phyloP scores from a whole-genome alignment of 805 yeast species.

The Nadsonia fulvescens region DNA sequence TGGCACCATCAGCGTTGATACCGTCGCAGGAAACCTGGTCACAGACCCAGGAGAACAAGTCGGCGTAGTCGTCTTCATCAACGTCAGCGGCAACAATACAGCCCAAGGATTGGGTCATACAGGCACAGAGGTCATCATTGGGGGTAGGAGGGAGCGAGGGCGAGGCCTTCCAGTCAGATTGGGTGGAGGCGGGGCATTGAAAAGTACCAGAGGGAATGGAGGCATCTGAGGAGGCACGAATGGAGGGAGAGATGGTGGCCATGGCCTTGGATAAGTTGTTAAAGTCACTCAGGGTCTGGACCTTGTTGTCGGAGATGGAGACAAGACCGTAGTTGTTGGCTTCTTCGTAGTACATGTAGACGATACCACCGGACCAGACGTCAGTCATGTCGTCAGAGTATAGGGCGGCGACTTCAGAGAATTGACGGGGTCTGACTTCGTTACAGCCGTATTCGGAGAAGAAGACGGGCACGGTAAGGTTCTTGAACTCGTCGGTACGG shows the following conservation, averaged over 20 bases:
- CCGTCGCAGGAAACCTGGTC: conserved; percentile 40
- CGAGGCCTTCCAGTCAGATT: conserved; percentile 45
- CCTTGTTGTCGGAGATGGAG: conserved; percentile 28
- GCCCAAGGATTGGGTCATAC: conserved; percentile 31
- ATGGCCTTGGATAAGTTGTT: conserved; percentile 36
- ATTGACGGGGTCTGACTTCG: conserved; percentile 50
- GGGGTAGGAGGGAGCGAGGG: conserved; percentile 67
- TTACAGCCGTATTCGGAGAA: conserved; percentile 88
- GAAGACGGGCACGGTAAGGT: conserved; percentile 63
- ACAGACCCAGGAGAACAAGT: conserved; percentile 42
- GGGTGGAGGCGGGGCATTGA: conserved; percentile 32
- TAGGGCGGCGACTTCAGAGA: conserved; percentile 55
- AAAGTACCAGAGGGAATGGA: conserved; percentile 21
- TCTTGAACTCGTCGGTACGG: conserved; percentile 53
- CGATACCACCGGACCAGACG: conserved; percentile 90
- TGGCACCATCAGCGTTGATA: conserved; percentile 39
- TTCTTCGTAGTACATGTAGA: conserved; percentile 81
- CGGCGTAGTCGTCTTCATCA: conserved; percentile 35
- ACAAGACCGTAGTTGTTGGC: conserved; percentile 71
- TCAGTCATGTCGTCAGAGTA: conserved; percentile 59
- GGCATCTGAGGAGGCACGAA: conserved; percentile 23
- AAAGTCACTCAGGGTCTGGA: conserved; percentile 46
- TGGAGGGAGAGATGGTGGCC: conserved; percentile 32
- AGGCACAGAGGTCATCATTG: conserved; percentile 42
- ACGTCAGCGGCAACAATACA: conserved; percentile 45